These are phyloP conservation scores for Ceratocystis ficicola DNA, from an alignment of 2,329 filamentous ascomycete species.

Conservation along the genomic window DNA sequence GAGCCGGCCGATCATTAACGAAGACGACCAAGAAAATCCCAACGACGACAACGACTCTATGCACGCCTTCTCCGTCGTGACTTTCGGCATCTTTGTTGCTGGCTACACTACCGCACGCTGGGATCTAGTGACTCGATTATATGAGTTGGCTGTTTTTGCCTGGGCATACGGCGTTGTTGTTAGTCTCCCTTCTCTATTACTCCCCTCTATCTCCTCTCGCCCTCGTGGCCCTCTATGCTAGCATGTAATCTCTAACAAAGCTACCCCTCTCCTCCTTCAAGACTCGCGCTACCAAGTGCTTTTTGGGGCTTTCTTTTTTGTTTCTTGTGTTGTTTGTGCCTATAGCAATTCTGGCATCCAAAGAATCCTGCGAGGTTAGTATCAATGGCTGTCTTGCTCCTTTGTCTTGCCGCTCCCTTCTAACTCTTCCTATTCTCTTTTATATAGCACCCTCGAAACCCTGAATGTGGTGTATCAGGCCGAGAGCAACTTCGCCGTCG, in stretches of 20 bases:
- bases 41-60: constrained; percentile 46
- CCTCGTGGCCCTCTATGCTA: neutral
- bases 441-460: constrained; percentile 65
- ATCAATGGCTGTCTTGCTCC: constrained; percentile 6
- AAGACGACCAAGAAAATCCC: constrained; percentile 26
- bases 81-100: constrained; percentile 96
- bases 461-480: constrained; percentile 73
- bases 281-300: constrained; percentile 22
- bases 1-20: constrained; percentile 12
- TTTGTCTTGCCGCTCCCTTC: neutral
- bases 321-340: constrained; percentile 79
- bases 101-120: constrained; percentile 98
- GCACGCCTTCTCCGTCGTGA: constrained; percentile 96
- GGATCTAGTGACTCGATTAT: constrained; percentile 92
- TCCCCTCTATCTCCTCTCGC: neutral
- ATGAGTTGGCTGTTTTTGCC: constrained; percentile 93
- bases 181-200: constrained; percentile 31
- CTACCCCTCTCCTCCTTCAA: neutral
- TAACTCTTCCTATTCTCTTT: constrained; percentile 10
- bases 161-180: constrained; percentile 98
- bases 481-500: constrained; percentile 87
- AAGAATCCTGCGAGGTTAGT: constrained; percentile 67
- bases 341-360: constrained; percentile 66
- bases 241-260: constrained; percentile 14
- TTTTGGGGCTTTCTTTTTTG: constrained; percentile 58